These are phyloP conservation scores for Yamadazyma nakazawae DNA, from an alignment of 805 yeast genomes.

Conservation along the genomic window DNA sequence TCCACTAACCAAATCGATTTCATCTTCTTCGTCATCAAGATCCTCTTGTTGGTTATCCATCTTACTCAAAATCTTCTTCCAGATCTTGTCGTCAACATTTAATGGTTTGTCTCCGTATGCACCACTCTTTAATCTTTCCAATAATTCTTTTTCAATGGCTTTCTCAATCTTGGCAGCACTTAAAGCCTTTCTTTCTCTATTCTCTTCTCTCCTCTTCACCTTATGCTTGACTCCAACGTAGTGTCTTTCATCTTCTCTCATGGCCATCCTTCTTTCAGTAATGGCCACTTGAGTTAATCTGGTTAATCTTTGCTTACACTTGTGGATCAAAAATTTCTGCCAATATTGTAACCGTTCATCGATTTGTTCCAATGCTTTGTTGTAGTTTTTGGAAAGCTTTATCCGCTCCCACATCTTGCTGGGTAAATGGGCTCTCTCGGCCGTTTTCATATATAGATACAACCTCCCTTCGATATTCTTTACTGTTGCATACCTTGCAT, in stretches of 20 bases:
- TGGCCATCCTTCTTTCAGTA: constrained; percentile 88
- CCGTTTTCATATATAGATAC: constrained; percentile 91
- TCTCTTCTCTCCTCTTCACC: constrained; percentile 90
- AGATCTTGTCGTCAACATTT: constrained; percentile 91
- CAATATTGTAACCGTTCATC: constrained; percentile 87
- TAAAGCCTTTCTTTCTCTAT: constrained; percentile 93
- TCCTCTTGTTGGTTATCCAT: constrained; percentile 64
- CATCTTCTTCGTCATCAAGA: constrained; percentile 55
- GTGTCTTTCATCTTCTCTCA: constrained; percentile 88
- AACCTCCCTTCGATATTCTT: constrained; percentile 75
- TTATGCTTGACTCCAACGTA: constrained; percentile 91
- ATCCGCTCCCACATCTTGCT: constrained; percentile 93
- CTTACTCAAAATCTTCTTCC: constrained; percentile 88
- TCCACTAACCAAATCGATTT: constrained; percentile 45
- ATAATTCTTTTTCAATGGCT: constrained; percentile 91
- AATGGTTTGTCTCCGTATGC: constrained; percentile 98
- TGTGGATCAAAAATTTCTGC: constrained; percentile 87
- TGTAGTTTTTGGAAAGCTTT: constrained; percentile 82
- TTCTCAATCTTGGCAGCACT: constrained; percentile 96
- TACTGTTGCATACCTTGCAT: constrained; percentile 85
- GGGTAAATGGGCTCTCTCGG: constrained; percentile 96
- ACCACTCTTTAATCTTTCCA: constrained; percentile 93
- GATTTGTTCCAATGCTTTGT: constrained; percentile 82
- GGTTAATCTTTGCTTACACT: constrained; percentile 94
- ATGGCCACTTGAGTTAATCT: constrained; percentile 93